Conservation (phyloP, 495 filamentous ascomycete species). For the Copromyces sp. region DNA sequence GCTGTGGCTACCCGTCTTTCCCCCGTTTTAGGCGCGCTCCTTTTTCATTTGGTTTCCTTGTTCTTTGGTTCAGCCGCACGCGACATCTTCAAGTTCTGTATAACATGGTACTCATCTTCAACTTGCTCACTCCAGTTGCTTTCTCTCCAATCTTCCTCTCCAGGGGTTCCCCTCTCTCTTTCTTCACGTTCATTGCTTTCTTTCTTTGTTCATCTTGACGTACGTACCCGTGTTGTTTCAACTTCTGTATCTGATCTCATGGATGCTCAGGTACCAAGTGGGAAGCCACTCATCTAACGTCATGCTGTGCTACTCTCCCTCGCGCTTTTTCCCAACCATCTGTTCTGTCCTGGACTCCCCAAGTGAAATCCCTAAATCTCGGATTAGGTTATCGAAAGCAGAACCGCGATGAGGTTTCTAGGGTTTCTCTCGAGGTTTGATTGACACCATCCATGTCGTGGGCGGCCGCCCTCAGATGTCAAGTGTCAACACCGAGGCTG, state of each 20-base stretch:
- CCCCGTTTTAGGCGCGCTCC: background rate
- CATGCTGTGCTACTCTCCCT: background rate
- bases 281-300: background rate
- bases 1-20: background rate
- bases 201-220: background rate
- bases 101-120: background rate
- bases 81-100: background rate
- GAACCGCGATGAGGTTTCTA: background rate
- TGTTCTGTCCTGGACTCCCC: background rate
- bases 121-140: background rate
- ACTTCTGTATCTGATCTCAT: background rate
- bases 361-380: background rate
- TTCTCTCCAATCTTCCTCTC: background rate
- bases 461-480: background rate
- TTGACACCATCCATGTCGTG: background rate
- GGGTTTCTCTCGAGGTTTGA: too few relatives aligned
- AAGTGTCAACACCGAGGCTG: background rate
- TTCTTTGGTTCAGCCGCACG: background rate
- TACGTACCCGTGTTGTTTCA: background rate
- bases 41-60: background rate
- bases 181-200: background rate
- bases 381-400: background rate
- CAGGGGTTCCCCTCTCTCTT: too few relatives aligned
- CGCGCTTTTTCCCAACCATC: background rate
- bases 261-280: background rate